Base-by-base conservation (phyloP, 2,329 filamentous ascomycete species). In the Celoporthe dispersa region DNA sequence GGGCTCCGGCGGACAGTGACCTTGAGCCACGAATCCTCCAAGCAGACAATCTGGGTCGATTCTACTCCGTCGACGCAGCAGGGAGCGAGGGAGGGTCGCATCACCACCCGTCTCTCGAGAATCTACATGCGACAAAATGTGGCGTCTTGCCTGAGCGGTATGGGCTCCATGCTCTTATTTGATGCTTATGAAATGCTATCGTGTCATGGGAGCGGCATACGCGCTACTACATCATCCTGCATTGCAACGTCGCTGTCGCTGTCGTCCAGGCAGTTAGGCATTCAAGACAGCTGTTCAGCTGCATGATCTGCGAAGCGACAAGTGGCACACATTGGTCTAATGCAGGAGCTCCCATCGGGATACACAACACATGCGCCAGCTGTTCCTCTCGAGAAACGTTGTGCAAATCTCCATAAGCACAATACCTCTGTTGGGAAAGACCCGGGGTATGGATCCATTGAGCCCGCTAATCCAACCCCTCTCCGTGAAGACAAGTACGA, bases 401-500 rank as follows among this genome's bases (percentile, higher is more conserved):
- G 25, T 19, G 57, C 28, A 19, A 33, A 19, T 22, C 19, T n/a
- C 31, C 57, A 60, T 33, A 35, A 37, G 19, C 12, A 35, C 33
- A 25, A n/a, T n/a, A 11, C 31, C 9, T 37, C n/a, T 31, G 44
- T 31, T 11, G 31, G 3, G 19, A 37, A 31, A 57, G 28, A 57
- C 28, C 53, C 53, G 57, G 57, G 19, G 19, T 19, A 37, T 37
- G 57, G 33, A 14, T 60, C 28, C 5, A 59, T 37, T 8, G 57
- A 11, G 2, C 33, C 57, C 19, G 33, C 41, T 37, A 37, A 62
- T 62, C 25, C 37, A 53, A 44, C 61, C 51, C 57, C 60, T 51
- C 25, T 39, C 68, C 66, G 66, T 66, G 62, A 55, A 70, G 69
- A 48, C 31, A 59, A 62, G 41, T 57, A 61, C 61, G 55, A 39